Conservation (phyloP, 768 basidiomycete genomes). For the Boletales sp. region DNA sequence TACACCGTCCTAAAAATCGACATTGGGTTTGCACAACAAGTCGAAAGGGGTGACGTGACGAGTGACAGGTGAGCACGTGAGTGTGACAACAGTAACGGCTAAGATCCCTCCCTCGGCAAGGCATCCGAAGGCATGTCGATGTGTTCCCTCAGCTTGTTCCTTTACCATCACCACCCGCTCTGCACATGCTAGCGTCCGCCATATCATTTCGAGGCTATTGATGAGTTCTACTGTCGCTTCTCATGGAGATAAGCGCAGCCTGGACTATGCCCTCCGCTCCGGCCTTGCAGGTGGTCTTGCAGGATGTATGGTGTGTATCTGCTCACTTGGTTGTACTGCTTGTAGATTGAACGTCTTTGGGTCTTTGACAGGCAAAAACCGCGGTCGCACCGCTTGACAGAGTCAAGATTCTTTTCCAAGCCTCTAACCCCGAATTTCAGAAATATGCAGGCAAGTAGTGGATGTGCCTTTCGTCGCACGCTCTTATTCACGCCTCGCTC, state of each 20-base stretch:
- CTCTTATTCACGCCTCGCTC: conserved; percentile 6
- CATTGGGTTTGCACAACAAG: too few relatives aligned
- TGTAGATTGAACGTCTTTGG: conserved; percentile 7
- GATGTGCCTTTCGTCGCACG: conserved; percentile 16
- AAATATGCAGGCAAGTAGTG: conserved; percentile 75
- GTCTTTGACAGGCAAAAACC: conserved; percentile 72
- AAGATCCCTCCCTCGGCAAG: conserved; percentile 11
- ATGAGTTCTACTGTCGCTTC: conserved; percentile 35
- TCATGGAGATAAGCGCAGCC: conserved; percentile 50
- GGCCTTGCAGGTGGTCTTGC: conserved; percentile 92
- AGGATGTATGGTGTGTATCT: conserved; percentile 77
- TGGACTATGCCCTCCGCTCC: conserved; percentile 68
- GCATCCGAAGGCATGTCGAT: too few relatives aligned
- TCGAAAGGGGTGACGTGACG: too few relatives aligned
- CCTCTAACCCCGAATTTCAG: conserved; percentile 90
- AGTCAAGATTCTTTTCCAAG: conserved; percentile 98
- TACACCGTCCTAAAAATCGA: too few relatives aligned
- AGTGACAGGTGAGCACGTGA: conserved; percentile 5
- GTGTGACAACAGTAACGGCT: conserved; percentile 1
- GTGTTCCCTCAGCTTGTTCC: neutral
- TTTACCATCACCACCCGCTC: neutral
- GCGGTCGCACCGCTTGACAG: conserved; percentile 94
- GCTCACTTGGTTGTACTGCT: conserved; percentile 1
- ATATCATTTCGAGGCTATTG: conserved; percentile 11
- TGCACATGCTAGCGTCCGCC: conserved; percentile 9